Percentiles rank a stretch among this genome's conserved stretches.
phyloP scores from a whole-genome alignment of 1,284 basidiomycete genomes.

The Coniophora puteana region DNA sequence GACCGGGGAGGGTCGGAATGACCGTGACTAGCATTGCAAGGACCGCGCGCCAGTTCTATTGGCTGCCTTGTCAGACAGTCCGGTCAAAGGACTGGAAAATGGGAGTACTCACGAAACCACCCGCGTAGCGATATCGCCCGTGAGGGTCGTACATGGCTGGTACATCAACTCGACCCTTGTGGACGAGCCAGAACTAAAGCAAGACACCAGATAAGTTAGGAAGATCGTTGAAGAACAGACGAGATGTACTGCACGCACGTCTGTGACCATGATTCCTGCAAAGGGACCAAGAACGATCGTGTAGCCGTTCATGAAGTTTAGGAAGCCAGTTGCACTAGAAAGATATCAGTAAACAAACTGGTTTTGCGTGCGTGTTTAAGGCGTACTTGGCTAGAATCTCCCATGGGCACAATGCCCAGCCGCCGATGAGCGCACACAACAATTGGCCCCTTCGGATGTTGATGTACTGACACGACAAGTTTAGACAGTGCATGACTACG shows the following conservation, averaged over 20 bases:
- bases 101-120: conserved; percentile 51
- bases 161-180: conserved; percentile 60
- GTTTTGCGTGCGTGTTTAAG: neutral
- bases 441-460: conserved; percentile 65
- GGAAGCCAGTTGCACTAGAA: conserved; percentile 42
- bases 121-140: conserved; percentile 61
- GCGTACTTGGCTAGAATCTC: conserved; percentile 45
- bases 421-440: conserved; percentile 54
- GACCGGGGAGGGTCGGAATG: conserved; percentile 62
- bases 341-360: neutral
- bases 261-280: conserved; percentile 69
- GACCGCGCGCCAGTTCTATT: conserved; percentile 71
- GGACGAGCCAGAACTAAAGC: conserved; percentile 66
- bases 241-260: conserved; percentile 40
- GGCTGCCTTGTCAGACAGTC: neutral
- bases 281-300: conserved; percentile 73
- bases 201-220: no score
- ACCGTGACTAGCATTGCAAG: conserved; percentile 61
- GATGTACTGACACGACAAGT: conserved; percentile 44
- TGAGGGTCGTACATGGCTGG: conserved; percentile 68
- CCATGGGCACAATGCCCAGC: conserved; percentile 57
- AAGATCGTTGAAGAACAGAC: no score
- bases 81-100: conserved; percentile 5
- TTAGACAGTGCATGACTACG: neutral
- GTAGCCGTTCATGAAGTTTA: conserved; percentile 65